Evolutionary conservation across 768 basidiomycete species (phyloP).

Genomic region (Pisolithus microcarpus): DNA sequence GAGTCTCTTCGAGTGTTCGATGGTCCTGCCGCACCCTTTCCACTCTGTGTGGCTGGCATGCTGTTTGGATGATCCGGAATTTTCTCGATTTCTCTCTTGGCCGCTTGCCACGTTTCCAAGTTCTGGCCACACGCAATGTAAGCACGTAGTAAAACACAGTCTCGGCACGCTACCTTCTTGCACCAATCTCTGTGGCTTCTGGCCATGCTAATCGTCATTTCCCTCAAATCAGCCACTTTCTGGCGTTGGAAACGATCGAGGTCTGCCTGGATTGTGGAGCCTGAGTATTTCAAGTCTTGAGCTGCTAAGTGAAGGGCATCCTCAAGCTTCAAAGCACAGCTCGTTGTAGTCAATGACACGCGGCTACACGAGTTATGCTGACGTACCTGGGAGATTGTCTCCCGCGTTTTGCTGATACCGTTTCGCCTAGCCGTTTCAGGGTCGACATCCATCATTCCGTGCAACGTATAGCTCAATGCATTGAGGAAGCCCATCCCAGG

Average conservation of each 20-base stretch:
- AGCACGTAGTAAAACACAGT: slow-evolving; percentile 7
- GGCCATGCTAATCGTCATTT: slow-evolving; percentile 90
- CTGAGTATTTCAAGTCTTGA: slow-evolving; percentile 93
- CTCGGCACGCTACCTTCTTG: slow-evolving; percentile 58
- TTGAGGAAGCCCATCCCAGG: slow-evolving; percentile 84
- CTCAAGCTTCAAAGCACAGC: slow-evolving; percentile 59
- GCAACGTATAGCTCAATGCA: slow-evolving; percentile 89
- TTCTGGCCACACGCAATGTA: slow-evolving; percentile 49
- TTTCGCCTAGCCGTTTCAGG: slow-evolving; percentile 93
- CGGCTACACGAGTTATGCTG: slow-evolving; percentile 4
- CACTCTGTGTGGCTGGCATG: slow-evolving; percentile 35
- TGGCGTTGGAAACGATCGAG: slow-evolving; percentile 97
- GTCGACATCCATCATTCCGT: slow-evolving; percentile 98
- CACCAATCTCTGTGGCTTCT: slow-evolving; percentile 94
- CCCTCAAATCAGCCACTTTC: slow-evolving; percentile 92
- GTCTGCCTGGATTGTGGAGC: slow-evolving; percentile 94
- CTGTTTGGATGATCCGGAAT: slow-evolving; percentile 89
- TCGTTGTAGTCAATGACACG: slow-evolving; percentile 9
- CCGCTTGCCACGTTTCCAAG: slow-evolving; percentile 95
- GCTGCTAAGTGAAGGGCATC: slow-evolving; percentile 89
- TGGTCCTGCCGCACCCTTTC: slow-evolving; percentile 27
- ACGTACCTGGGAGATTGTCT: slow-evolving; percentile 86
- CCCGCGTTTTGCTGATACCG: slow-evolving; percentile 88
- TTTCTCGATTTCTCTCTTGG: slow-evolving; percentile 82
- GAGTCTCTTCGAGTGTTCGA: slow-evolving; percentile 54